Base-by-base conservation (phyloP, 352 stramenopile genomes). In the Phytophthora cajani region DNA sequence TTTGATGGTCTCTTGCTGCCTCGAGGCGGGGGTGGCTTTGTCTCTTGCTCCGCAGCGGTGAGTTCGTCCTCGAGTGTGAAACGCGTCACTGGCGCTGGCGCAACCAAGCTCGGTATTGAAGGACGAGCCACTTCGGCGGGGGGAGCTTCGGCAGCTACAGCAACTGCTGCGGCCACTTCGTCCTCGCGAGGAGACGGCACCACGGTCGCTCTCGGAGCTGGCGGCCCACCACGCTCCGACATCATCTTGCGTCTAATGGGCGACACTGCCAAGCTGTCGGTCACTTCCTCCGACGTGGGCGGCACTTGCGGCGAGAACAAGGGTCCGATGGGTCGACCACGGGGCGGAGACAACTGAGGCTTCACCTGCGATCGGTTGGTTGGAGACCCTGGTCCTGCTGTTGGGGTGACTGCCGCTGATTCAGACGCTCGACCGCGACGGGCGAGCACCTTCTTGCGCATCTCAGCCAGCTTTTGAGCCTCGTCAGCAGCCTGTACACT, bases 181-280 rank as follows among this genome's bases (percentile, higher is more conserved):
- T 88, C 80, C 40, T 77, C 78, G 1, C 82, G 78, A 17, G 82
- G 78, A 3, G 82, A 87, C 14, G 61, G 46, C 7, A 84, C 72
- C 3, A 71, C 56, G 27, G 67, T 14, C 2, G 56, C 46, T 1
- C 58, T 61, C 7, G 75, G n/a, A 10, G 27, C 57, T 6, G 62
- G 36, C 19, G 56, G 40, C 1, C 38, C 23, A 11, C 69, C 78
- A 11, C 63, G 56, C 17, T 71, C 58, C 8, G 69, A 60, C 74
- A 85, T 73, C 80, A 87, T 87, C 63, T 84, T 87, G 14, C 66
- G 72, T 56, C 78, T 61, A 9, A 85, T 81, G 1, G 78, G 80
- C 2, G 80, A 90, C 5, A 88, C 65, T 1, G 51, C 51, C 62
- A 62, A 17, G 33, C 23, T 54, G 49, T 68, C 57, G 3, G 40